Base-by-base conservation (phyloP, 768 basidiomycete species). In the Xerocomellus amylosporus region DNA sequence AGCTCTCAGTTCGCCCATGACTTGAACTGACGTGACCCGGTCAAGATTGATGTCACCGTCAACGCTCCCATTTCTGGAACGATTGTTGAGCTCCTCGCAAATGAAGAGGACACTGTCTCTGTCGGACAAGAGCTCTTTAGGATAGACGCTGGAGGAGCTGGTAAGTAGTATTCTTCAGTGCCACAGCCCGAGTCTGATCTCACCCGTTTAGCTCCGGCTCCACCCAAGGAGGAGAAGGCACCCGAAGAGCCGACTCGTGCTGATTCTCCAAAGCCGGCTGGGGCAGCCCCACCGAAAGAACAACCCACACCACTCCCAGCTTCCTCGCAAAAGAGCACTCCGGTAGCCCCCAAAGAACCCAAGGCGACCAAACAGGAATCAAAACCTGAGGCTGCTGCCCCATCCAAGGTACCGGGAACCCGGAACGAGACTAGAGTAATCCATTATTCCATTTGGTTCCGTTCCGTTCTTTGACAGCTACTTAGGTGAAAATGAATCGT, bases 111-210 rank as follows among this genome's bases (percentile, higher is more conserved):
- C 64, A 97, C 94, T 20, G 96, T 98, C 55, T 78, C 84, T 8
- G 93, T 98, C 37, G 96, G 96, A 30, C 93, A 98, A 72, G 96
- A 98, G 67, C 79, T 98, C 46, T 90, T 98, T 74, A 80, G 86
- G 63, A 83, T 98, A 54, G 96, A 98, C 66, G 82, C 87, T 22
- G 95, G 94, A 58, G 87, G 85, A 63, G 79, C 63, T 39, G 78
- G 81, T 80, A 65, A 56, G 80, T 61, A 48, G 40, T 30, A 0
- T 36, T 54, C 41, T 38, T 44, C 2, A 5, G 2, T 13, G 8
- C 40, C 13, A 1, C 19, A 12, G 13, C 31, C 28, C 43, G 9
- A 8, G 2, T 46, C 24, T 51, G 3, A 38, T 36, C 22, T 17
- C 26, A 22, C 6, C 9, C 4, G 54, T 38, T 41, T 66, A 56